Evolutionary conservation across 192 early-diverging fungal genomes (phyloP), one percentile per base, ranked within the genome.

Genomic region (Coemansia sp.): DNA sequence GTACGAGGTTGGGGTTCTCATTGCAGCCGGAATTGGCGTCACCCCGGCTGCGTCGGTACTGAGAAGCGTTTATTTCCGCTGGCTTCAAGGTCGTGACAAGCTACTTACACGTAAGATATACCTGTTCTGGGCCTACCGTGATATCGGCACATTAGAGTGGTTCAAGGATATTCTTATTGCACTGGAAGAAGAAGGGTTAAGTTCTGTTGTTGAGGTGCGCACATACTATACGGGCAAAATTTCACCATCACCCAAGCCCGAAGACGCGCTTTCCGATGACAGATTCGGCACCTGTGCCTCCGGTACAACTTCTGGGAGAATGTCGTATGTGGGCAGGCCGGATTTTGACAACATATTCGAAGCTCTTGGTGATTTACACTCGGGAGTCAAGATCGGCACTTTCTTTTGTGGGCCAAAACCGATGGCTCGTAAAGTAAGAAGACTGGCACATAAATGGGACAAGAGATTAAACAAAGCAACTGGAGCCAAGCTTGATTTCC

Each of bases 361-460:
- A 39, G 72, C 68, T 8, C 61, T 93, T n/a, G 74, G 84, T 2
- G 59, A 52, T 2, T 70, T 51, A 6, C 88, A 93, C 59, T 86
- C 87, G 0, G 82, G 72, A 7, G 86, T 85, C 7, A 85, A 91
- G 51, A 79, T 94, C n/a, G 93, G 92, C 8, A 88, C 92, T 8
- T 93, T 95, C 58, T 92, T 91, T 66, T 93, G 92, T 58, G 92
- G 93, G 1, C 92, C 91, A 10, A 92, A 90, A 61, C 85, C 86
- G 3, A 71, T 94, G 58, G 78, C 73, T 28, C 77, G 83, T 37
- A 74, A 74, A 8, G 68, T 92, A 8, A 85, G 90, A 62, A 84
- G 53, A 56, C 34, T 48, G 31, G 61, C 72, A 18, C 77, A 59
- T 51, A 68, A 51, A 46, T 79, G 77, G 77, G 71, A 79, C 40